Evolutionary conservation across 176 grass and related monocot genomes (phyloP), one percentile per base, ranked within the genome.

Genomic region (Melocanna baccifera): DNA sequence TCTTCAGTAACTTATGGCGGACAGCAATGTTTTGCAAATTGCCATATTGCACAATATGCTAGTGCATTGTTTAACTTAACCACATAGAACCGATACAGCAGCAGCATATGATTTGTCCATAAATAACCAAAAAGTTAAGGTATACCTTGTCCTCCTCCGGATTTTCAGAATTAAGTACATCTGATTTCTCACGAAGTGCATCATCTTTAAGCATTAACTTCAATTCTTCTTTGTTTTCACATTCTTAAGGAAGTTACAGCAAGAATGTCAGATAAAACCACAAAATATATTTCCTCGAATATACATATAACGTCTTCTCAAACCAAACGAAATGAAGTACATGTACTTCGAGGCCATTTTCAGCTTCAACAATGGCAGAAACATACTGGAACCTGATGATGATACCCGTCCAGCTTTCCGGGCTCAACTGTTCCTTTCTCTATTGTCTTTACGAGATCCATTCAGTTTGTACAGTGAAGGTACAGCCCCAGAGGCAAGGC

Each of bases 161-260:
- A 89, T 83, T 92, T 86, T 96, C 96, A 82, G 91, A 99, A 85
- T 94, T 99, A 86, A 99, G 94, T 86, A n/a, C n/a, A n/a, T n/a
- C n/a, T n/a, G n/a, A n/a, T n/a, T n/a, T n/a, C n/a, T n/a, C n/a
- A n/a, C n/a, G 90, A 70, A 99, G 96, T n/a, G n/a, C n/a, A 45
- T 76, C 63, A 86, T 84, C 91, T 86, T 99, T 96, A 55, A 99
- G 91, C 89, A 91, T 99, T 25, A 84, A 91, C 85, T 99, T 99
- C 62, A 99, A 78, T 3, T 96, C 93, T 80, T 99, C 96, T 85
- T 91, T 96, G 82, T 96, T 99, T 83, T 84, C 91, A 42, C n/a
- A 50, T 76, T 85, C 83, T 91, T 99, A n/a, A n/a, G n/a, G n/a
- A 71, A 45, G 79, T 80, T 22, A 18, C 66, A 48, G 52, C 23